Percentiles rank a stretch among this genome's conserved stretches.
These are phyloP conservation scores for Tulasnella sp. DNA, from an alignment of 768 basidiomycete species.

Conservation along the genomic window DNA sequence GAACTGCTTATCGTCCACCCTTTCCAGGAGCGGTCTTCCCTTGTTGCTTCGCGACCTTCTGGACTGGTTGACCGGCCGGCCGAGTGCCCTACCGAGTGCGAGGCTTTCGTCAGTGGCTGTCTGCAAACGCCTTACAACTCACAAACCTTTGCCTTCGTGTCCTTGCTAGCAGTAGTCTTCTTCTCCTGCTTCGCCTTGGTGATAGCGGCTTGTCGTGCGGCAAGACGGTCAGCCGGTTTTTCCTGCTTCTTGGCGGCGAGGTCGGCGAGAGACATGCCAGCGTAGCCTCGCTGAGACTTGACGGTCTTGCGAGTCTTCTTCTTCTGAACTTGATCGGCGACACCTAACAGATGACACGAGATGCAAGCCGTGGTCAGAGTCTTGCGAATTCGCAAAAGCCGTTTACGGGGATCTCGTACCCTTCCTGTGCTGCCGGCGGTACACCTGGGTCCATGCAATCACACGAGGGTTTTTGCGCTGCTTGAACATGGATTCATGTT, in stretches of 20 bases:
- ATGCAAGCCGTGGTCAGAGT: background rate
- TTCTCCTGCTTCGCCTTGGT: constrained; percentile 93
- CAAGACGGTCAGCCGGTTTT: constrained; percentile 75
- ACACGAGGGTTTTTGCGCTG: constrained; percentile 99
- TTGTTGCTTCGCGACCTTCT: constrained; percentile 92
- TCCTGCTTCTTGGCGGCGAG: constrained; percentile 93
- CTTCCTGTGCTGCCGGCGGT: constrained; percentile 99
- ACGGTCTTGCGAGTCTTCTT: constrained; percentile 95
- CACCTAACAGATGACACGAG: constrained; percentile 32
- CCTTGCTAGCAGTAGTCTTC: constrained; percentile 48
- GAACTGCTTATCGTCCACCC: constrained; percentile 36
- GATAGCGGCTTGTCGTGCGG: constrained; percentile 80
- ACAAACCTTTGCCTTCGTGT: background rate
- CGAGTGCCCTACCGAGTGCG: constrained; percentile 14
- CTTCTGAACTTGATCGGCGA: constrained; percentile 99
- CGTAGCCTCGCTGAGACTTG: constrained; percentile 97
- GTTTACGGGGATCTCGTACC: constrained; percentile 41
- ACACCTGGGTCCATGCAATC: constrained; percentile 94
- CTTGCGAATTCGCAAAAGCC: background rate
- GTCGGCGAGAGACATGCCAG: constrained; percentile 88
- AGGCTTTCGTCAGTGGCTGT: background rate
- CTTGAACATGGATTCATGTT: constrained; percentile 93
- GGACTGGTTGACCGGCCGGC: constrained; percentile 47
- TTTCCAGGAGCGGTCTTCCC: constrained; percentile 66
- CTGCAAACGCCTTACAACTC: background rate